Evolutionary conservation across 371 early-diverging fungal species (phyloP).

Genomic region (Actinomortierella ambigua): DNA sequence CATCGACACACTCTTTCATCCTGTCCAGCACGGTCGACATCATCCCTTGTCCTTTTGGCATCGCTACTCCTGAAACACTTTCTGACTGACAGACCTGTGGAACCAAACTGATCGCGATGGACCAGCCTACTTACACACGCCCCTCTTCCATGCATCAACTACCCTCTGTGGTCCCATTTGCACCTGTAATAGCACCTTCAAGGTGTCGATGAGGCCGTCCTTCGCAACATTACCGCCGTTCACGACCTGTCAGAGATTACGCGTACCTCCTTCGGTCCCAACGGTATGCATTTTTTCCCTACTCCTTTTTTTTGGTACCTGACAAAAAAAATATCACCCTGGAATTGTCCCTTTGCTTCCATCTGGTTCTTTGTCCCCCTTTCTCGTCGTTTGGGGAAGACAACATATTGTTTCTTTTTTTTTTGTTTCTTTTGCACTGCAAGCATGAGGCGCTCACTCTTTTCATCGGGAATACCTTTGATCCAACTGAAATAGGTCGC

Average conservation of each 20-base stretch:
- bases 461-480: too few relatives aligned
- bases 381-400: too few relatives aligned
- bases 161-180: background rate
- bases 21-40: too few relatives aligned
- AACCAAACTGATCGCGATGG: too few relatives aligned
- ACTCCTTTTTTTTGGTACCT: background rate
- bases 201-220: conserved; percentile 96
- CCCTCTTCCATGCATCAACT: conserved; percentile 4
- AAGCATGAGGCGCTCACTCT: too few relatives aligned
- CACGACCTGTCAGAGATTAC: conserved; percentile 92
- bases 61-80: too few relatives aligned
- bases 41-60: too few relatives aligned
- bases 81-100: background rate
- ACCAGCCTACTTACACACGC: background rate
- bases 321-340: too few relatives aligned
- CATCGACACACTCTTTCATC: too few relatives aligned
- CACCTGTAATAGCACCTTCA: conserved; percentile 78
- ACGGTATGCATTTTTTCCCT: conserved; percentile 76
- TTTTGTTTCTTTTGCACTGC: background rate
- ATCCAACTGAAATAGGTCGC: conserved; percentile 68
- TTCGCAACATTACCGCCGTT: conserved; percentile 93
- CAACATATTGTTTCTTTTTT: too few relatives aligned
- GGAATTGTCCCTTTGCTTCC: too few relatives aligned
- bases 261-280: conserved; percentile 95
- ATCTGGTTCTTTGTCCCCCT: too few relatives aligned